A percentile compares a stretch with the other conserved stretches of the same genome.
Conservation (phyloP, 176 grass and related monocot species). For the Bothriochloa decipiens region DNA sequence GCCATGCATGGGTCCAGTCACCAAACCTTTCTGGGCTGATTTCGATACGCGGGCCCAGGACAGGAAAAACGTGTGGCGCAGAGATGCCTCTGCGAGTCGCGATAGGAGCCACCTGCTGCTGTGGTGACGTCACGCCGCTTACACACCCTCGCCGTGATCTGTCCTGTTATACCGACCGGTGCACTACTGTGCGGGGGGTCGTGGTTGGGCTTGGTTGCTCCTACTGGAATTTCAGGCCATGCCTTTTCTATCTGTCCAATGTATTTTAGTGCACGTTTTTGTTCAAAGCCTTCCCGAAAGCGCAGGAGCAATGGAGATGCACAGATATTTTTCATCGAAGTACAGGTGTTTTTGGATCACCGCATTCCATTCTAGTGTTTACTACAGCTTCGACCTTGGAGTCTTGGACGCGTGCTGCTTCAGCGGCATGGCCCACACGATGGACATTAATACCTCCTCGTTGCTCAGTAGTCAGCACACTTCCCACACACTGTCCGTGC, state of each 20-base stretch:
- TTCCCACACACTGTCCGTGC: too few species aligned
- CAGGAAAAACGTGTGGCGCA: background rate
- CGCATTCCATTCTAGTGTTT: too few species aligned
- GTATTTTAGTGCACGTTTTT: background rate
- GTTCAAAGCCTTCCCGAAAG: background rate
- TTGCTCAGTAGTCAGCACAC: too few species aligned
- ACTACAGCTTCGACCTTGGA: too few species aligned
- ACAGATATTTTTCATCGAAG: background rate
- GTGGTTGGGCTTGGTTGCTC: background rate
- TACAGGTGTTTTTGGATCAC: background rate
- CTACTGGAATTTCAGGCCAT: background rate
- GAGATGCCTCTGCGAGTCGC: background rate
- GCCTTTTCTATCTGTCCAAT: too few species aligned
- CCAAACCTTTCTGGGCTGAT: conserved; percentile 21
- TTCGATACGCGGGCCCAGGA: conserved; percentile 25
- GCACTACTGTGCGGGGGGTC: background rate
- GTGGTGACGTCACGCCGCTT: conserved; percentile 23
- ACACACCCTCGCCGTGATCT: too few species aligned
- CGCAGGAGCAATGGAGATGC: background rate
- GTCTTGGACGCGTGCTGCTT: too few species aligned
- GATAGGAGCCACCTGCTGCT: conserved; percentile 14
- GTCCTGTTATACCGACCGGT: background rate
- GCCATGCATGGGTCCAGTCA: conserved; percentile 10
- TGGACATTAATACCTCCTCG: too few species aligned
- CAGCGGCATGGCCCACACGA: too few species aligned